Conservation (phyloP, 768 basidiomycete genomes). For the Neoboletus magnificus region DNA sequence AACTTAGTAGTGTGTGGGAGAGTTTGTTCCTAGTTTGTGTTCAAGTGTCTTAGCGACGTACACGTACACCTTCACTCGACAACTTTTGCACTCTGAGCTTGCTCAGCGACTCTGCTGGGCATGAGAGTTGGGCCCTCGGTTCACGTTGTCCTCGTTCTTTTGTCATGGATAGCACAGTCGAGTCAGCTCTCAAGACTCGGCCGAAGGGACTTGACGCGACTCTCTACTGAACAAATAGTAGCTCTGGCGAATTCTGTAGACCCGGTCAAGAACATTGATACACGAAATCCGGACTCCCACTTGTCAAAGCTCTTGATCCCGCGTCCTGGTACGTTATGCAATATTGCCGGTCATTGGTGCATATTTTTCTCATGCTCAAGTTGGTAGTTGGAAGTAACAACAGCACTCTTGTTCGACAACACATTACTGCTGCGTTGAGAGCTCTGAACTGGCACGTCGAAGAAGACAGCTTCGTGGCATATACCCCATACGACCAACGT, state of each 20-base stretch:
- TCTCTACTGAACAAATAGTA: slow-evolving; percentile 51
- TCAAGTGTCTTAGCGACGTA: not conserved
- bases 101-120: not conserved
- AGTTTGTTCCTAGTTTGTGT: not conserved
- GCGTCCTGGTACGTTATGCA: slow-evolving; percentile 56
- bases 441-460: slow-evolving; percentile 85
- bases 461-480: slow-evolving; percentile 72
- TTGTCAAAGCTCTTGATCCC: slow-evolving; percentile 86
- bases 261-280: slow-evolving; percentile 66
- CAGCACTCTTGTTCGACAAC: slow-evolving; percentile 77
- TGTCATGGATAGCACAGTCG: slow-evolving; percentile 24
- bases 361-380: not conserved
- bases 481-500: slow-evolving; percentile 79
- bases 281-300: slow-evolving; percentile 62
- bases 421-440: slow-evolving; percentile 71
- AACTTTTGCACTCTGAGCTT: not conserved
- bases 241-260: slow-evolving; percentile 55
- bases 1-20: not conserved
- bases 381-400: slow-evolving; percentile 64
- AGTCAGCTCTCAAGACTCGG: slow-evolving; percentile 32
- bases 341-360: not conserved
- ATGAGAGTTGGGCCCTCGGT: slow-evolving; percentile 16
- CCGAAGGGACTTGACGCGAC: slow-evolving; percentile 36
- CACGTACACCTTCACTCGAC: slow-evolving; percentile 13
- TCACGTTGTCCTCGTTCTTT: slow-evolving; percentile 10